Evolutionary conservation across 352 stramenopile genomes (phyloP), one percentile per base, ranked within the genome.

Genomic region (Phytophthora nicotianae): DNA sequence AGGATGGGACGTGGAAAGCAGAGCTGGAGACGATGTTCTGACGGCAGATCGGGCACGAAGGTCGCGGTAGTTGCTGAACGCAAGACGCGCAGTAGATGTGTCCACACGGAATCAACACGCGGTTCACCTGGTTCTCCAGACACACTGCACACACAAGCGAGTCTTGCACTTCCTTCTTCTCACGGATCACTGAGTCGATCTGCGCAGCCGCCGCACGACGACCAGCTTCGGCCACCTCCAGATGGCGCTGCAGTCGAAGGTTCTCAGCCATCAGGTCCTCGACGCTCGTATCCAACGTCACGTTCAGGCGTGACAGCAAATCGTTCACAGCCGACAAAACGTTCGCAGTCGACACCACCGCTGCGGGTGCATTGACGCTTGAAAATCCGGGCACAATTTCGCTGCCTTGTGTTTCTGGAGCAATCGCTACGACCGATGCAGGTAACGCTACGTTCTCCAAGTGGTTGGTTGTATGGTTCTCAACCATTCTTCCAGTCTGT

Each of bases 51-150:
- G 86, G 86, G 40, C 86, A 95, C 57, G 81, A 83, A 3, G 68
- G 76, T 9, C 75, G 79, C 14, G 79, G 83, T 17, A 95, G 62
- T 8, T 75, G 82, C 37, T 76, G 57, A 17, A 93, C 70, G 49
- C 87, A 95, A n/a, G 50, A 58, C 11, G 67, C 61, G 63, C 85
- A 95, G 63, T 93, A 93, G 33, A 93, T 91, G 70, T 95, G 85
- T 26, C 85, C 87, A 32, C 87, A 94, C 21, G 87, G 85, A 26
- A 93, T 85, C 20, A 95, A 68, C 60, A 95, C 85, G 58, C 83
- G 79, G 49, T 95, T 74, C 49, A 95, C 87, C 41, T 89, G 74
- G 62, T 86, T 82, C 59, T 95, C 87, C 17, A 95, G 72, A 54
- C 87, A 95, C 40, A 93, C 85, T 20, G 81, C 81, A 59, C 87